phyloP scores from a whole-genome alignment of 208 protist species.

The Trypanosoma caninum region DNA sequence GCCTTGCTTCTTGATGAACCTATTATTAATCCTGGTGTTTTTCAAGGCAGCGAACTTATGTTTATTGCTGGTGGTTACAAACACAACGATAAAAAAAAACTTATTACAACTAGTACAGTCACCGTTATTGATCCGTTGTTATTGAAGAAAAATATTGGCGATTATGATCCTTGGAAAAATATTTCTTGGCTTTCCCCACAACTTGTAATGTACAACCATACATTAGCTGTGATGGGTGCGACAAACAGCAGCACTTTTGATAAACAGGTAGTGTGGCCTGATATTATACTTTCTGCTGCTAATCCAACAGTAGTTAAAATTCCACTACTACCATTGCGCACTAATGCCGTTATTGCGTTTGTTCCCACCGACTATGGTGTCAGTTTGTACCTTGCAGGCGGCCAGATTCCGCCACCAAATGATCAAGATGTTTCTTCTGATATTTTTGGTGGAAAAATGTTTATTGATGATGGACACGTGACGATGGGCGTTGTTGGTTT shows the following conservation, averaged over 20 bases:
- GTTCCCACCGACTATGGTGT: constrained; percentile 7
- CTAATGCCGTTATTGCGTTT: constrained; percentile 4
- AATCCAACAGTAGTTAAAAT: not conserved
- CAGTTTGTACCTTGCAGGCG: constrained; percentile 21
- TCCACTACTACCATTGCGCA: constrained; percentile 15
- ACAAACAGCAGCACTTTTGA: constrained; percentile 15
- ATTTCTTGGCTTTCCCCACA: constrained; percentile 21
- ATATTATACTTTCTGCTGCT: not conserved
- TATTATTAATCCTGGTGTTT: constrained; percentile 25
- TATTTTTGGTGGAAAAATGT: constrained; percentile 24
- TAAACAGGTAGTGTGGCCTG: constrained; percentile 12
- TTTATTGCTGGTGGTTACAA: constrained; percentile 25
- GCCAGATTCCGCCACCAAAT: constrained; percentile 22
- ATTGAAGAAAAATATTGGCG: constrained; percentile 11
- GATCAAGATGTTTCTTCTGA: constrained; percentile 14
- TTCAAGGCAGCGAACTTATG: constrained; percentile 24
- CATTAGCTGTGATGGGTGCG: constrained; percentile 14
- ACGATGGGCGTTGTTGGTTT: constrained; percentile 12
- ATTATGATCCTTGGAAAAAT: not conserved
- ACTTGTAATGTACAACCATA: constrained; percentile 24
- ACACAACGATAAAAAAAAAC: not conserved
- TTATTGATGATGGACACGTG: constrained; percentile 11
- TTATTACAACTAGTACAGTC: constrained; percentile 11
- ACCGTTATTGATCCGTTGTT: constrained; percentile 24
- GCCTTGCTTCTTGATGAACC: constrained; percentile 27